A percentile compares a stretch with the other conserved stretches of the same genome.
Conservation (phyloP, 805 yeast genomes). For the Hanseniaspora pseudoguilliermondii region DNA sequence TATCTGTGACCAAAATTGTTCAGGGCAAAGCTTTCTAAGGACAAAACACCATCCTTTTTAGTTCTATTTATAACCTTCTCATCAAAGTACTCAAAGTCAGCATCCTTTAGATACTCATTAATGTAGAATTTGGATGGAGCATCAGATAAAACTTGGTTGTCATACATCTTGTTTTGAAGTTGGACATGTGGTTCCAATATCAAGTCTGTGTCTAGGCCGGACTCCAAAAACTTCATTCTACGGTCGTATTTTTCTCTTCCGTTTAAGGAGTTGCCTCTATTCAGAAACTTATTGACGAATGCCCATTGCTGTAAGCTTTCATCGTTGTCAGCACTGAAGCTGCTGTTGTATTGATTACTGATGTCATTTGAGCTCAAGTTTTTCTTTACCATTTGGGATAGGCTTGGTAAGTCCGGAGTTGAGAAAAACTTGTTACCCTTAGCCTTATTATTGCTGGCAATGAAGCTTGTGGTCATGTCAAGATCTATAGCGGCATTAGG, state of each 20-base stretch:
- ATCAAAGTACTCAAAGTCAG: slow-evolving; percentile 34
- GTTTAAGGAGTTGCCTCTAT: slow-evolving; percentile 60
- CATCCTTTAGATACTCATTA: slow-evolving; percentile 24
- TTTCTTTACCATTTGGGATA: slow-evolving; percentile 26
- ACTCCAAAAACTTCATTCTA: slow-evolving; percentile 42
- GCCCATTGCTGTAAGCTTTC: slow-evolving; percentile 33
- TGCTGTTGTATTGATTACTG: slow-evolving; percentile 14
- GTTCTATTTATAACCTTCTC: slow-evolving; percentile 29
- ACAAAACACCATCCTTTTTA: slow-evolving; percentile 31
- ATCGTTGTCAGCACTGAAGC: slow-evolving; percentile 16
- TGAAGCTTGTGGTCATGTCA: not conserved
- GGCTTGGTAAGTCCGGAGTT: slow-evolving; percentile 21
- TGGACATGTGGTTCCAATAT: slow-evolving; percentile 50
- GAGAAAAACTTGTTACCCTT: slow-evolving; percentile 21
- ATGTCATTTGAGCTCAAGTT: slow-evolving; percentile 15
- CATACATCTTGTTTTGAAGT: slow-evolving; percentile 33
- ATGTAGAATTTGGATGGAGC: not conserved
- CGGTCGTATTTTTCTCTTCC: slow-evolving; percentile 58
- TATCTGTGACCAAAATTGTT: slow-evolving; percentile 43
- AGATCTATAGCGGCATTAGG: slow-evolving; percentile 3
- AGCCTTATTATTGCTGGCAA: not conserved
- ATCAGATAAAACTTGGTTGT: slow-evolving; percentile 32
- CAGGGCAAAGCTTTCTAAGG: slow-evolving; percentile 43
- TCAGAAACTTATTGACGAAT: slow-evolving; percentile 45
- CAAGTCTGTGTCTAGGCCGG: slow-evolving; percentile 40